Evolutionary conservation across 352 stramenopile genomes (phyloP), one percentile per base, ranked within the genome.

Genomic region (Phytophthora agathidicida): DNA sequence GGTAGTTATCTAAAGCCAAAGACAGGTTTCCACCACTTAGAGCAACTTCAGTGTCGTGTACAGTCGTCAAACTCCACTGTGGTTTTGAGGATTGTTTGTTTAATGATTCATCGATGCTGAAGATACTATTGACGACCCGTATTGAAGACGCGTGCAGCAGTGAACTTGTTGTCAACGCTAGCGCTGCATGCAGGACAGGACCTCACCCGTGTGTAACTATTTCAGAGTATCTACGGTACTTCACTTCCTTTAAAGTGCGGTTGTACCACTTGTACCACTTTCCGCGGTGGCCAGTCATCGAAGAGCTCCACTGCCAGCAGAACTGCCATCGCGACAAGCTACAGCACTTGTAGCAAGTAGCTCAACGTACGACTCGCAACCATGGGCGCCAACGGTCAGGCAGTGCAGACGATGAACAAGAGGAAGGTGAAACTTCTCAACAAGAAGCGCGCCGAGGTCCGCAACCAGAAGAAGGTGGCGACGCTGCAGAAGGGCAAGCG

Each of bases 401-500:
- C 86, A 68, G 78, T 86, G 50, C 83, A 86, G 59, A 75, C 71
- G 5, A 86, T 85, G 67, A 95, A 95, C 81, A 89, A 89, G 68
- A 93, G 83, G 75, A 95, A 95, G 75, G 68, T 93, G 28, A 95
- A 95, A 63, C 71, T 95, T 28, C 75, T 84, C 33, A 86, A 75
- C 67, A 95, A 93, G 76, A 95, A 95, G 73, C 83, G 86, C 47
- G 68, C 73, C 6, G 69, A 91, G 59, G 45, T 81, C 17, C 72
- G 69, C 52, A 95, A 95, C 71, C 77, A 88, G 57, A 93, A 93
- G 66, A 93, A 94, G 62, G 86, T 95, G 23, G 61, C 73, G 45
- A 48, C 57, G 36, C 30, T 85, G 30, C 57, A 89, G 54, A 80
- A 91, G 56, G 84, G 84, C 33, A 68, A 73, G 46, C 61, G 60